phyloP scores from a whole-genome alignment of 495 filamentous ascomycete genomes.

The Aspergillus taichungensis region DNA sequence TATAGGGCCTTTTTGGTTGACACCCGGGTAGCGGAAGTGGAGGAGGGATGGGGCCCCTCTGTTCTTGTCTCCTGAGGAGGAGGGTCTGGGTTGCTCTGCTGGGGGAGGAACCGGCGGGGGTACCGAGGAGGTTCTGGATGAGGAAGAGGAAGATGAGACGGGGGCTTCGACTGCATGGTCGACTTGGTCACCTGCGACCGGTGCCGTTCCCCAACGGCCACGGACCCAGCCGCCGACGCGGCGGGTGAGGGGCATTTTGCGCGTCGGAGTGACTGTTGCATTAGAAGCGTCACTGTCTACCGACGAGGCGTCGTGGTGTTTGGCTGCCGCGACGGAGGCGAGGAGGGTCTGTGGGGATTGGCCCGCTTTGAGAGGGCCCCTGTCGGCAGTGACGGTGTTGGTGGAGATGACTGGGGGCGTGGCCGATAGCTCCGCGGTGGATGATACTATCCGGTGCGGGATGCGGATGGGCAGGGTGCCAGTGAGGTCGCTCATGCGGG shows the following conservation, averaged over 20 bases:
- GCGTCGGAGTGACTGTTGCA: constrained; percentile 14
- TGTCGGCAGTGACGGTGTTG: constrained; percentile 32
- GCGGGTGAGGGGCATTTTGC: constrained; percentile 30
- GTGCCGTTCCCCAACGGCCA: constrained; percentile 44
- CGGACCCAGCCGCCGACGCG: constrained; percentile 49
- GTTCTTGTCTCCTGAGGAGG: not conserved
- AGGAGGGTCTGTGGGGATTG: constrained; percentile 29
- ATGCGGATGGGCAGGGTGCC: constrained; percentile 17
- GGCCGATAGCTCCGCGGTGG: constrained; percentile 25
- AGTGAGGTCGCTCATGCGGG: constrained; percentile 27
- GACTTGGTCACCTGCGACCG: constrained; percentile 17
- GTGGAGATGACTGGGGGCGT: constrained; percentile 39
- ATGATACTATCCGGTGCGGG: constrained; percentile 29
- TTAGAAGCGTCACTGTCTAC: constrained; percentile 19
- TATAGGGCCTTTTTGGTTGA: constrained; percentile 43
- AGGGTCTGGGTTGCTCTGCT: not conserved
- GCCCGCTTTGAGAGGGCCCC: constrained; percentile 12
- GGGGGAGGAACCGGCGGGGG: not conserved
- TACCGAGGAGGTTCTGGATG: not conserved
- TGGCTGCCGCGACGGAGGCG: constrained; percentile 30
- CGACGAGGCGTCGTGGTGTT: constrained; percentile 11
- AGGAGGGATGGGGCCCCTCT: constrained; percentile 2
- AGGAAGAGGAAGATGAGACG: not conserved
- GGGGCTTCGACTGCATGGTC: constrained; percentile 2
- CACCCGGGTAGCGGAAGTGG: constrained; percentile 34